These are phyloP conservation scores for Phytophthora citrophthora DNA, from an alignment of 352 stramenopile species.

Conservation along the genomic window DNA sequence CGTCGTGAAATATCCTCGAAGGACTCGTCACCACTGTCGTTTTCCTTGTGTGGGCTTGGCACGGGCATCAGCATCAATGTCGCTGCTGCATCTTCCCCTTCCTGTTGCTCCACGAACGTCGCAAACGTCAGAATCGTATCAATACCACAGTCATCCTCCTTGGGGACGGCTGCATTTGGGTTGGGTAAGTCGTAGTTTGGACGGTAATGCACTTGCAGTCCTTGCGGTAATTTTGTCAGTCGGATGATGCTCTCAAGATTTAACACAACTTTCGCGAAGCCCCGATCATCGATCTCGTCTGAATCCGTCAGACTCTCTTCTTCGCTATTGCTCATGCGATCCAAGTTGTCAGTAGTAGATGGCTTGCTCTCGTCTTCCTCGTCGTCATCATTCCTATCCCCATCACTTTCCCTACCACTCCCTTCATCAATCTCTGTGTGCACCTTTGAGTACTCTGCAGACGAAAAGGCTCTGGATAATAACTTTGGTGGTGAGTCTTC, in stretches of 20 bases:
- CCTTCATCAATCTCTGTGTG: conserved; percentile 2
- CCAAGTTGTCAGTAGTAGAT: conserved; percentile 10
- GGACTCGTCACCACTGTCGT: conserved; percentile 24
- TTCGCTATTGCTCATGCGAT: conserved; percentile 45
- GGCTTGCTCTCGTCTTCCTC: conserved; percentile 32
- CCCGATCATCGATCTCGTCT: conserved; percentile 49
- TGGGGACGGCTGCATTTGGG: conserved; percentile 28
- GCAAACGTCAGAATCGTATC: conserved; percentile 76
- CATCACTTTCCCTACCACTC: conserved; percentile 17
- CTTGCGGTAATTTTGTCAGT: conserved; percentile 77
- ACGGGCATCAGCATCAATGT: conserved; percentile 70
- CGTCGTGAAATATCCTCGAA: conserved; percentile 65
- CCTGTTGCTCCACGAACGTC: conserved; percentile 66
- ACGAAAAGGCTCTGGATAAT: conserved; percentile 67
- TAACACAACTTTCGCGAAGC: conserved; percentile 66
- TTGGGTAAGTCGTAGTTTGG: conserved; percentile 70
- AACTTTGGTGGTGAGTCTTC: conserved; percentile 75
- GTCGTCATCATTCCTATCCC: conserved; percentile 11
- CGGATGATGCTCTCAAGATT: conserved; percentile 89
- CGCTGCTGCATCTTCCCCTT: conserved; percentile 38
- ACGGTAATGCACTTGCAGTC: conserved; percentile 83
- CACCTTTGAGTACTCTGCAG: conserved; percentile 37
- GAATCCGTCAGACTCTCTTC: conserved; percentile 43
- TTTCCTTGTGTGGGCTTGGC: conserved; percentile 37
- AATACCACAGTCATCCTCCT: conserved; percentile 43